These are phyloP conservation scores for Verticillium longisporum DNA, from an alignment of 2,329 filamentous ascomycete genomes.

Conservation along the genomic window DNA sequence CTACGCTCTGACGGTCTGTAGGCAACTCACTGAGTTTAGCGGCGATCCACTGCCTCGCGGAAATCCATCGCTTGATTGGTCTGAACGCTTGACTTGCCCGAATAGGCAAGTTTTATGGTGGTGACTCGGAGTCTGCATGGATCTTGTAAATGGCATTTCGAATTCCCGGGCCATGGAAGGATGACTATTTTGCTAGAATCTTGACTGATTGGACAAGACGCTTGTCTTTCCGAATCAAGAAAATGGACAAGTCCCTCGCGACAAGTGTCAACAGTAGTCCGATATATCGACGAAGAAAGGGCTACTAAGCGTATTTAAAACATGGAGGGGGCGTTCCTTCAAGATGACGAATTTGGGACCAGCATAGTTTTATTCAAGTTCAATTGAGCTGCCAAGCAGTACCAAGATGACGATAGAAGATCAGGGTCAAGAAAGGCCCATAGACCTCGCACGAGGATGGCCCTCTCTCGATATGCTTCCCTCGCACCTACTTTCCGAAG, in stretches of 20 bases:
- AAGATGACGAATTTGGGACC: no score
- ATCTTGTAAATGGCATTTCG: neutral
- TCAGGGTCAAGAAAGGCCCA: slow-evolving; percentile 21
- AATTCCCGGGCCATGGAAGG: no score
- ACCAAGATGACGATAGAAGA: neutral
- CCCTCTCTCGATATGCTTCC: slow-evolving; percentile 59
- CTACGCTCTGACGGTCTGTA: neutral
- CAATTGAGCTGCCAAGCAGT: no score
- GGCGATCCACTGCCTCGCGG: neutral
- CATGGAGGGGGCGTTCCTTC: no score
- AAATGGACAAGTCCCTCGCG: neutral
- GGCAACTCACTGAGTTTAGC: neutral
- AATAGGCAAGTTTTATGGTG: neutral
- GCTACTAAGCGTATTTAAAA: no score
- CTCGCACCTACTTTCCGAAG: slow-evolving; percentile 50
- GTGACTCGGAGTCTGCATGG: neutral
- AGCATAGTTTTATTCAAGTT: no score
- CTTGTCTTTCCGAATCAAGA: neutral
- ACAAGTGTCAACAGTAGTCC: no score
- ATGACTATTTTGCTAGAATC: neutral
- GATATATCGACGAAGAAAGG: no score
- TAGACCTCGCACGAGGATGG: slow-evolving; percentile 65
- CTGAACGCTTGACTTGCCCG: neutral
- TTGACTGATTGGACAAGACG: neutral
- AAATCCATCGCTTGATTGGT: neutral